Evolutionary conservation across 176 grass and related monocot genomes (phyloP).

Genomic region (Rhipidocladum racemiflorum): DNA sequence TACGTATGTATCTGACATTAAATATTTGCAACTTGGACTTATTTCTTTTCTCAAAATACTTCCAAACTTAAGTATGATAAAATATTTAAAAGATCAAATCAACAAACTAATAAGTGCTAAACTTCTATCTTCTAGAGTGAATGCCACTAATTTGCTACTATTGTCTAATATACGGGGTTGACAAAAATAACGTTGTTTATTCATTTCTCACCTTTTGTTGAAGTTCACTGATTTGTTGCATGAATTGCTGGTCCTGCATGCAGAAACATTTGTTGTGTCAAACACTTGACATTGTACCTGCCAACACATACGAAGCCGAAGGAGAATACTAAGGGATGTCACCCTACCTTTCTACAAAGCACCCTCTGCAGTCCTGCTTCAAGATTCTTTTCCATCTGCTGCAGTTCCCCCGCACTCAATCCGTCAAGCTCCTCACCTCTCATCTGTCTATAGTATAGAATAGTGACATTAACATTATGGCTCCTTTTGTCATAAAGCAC

Average conservation of each 20-base stretch:
- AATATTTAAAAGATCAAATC: neutral
- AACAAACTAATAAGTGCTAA: neutral
- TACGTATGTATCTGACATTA: neutral
- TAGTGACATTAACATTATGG: neutral
- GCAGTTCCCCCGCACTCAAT: conserved; percentile 65
- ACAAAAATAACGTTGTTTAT: neutral
- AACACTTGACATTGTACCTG: conserved; percentile 8
- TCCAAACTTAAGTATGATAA: neutral
- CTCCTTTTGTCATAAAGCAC: neutral
- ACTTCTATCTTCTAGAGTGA: neutral
- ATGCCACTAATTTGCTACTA: neutral
- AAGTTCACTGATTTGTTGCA: conserved; percentile 70
- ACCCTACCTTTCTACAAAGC: conserved; percentile 72
- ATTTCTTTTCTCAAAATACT: neutral
- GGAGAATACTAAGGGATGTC: neutral
- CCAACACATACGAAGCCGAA: conserved; percentile 5
- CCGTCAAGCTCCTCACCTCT: conserved; percentile 85
- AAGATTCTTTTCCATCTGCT: conserved; percentile 78
- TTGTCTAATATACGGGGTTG: neutral
- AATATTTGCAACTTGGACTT: neutral
- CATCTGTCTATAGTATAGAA: conserved; percentile 60
- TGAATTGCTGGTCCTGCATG: conserved; percentile 75
- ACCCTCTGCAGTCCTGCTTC: conserved; percentile 70
- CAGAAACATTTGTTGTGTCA: conserved; percentile 10
- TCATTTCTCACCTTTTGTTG: conserved; percentile 61